Evolutionary conservation across 352 stramenopile genomes (phyloP).

Genomic region (Elongisporangium undulatum): DNA sequence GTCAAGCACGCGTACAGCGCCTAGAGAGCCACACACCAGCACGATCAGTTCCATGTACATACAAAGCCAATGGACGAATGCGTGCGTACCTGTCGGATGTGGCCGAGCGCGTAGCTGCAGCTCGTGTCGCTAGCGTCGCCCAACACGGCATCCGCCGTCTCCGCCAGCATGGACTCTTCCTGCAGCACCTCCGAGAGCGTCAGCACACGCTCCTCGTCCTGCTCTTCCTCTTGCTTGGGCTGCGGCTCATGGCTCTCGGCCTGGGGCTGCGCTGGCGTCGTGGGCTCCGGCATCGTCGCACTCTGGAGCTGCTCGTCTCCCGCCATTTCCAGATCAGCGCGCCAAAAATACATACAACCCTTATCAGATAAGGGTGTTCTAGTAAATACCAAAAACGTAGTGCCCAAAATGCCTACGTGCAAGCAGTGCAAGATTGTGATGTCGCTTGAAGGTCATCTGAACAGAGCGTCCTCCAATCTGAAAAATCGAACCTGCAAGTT

Average conservation of each 20-base stretch:
- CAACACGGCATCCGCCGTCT: conserved; percentile 56
- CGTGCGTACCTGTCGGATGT: conserved; percentile 42
- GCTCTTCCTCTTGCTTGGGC: conserved; percentile 12
- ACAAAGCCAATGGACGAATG: neutral
- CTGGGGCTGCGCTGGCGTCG: too few relatives aligned
- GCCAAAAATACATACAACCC: too few relatives aligned
- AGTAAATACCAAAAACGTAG: too few relatives aligned
- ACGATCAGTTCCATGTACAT: neutral
- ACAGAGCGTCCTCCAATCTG: too few relatives aligned
- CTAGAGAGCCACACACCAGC: conserved; percentile 1
- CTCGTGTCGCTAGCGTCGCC: conserved; percentile 51
- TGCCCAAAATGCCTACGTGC: too few relatives aligned
- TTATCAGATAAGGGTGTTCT: too few relatives aligned
- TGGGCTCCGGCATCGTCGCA: too few relatives aligned
- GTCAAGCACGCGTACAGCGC: conserved; percentile 67
- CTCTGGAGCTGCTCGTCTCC: too few relatives aligned
- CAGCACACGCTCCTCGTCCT: conserved; percentile 48
- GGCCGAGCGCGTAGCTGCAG: conserved; percentile 67
- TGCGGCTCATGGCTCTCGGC: conserved; percentile 7
- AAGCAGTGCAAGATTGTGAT: too few relatives aligned
- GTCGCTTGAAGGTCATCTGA: too few relatives aligned
- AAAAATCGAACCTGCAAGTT: too few relatives aligned
- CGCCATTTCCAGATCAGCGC: too few relatives aligned
- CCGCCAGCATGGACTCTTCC: conserved; percentile 46
- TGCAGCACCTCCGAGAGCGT: conserved; percentile 58